phyloP scores from a whole-genome alignment of 192 early-diverging fungal species.

The Dimargaris verticillata region DNA sequence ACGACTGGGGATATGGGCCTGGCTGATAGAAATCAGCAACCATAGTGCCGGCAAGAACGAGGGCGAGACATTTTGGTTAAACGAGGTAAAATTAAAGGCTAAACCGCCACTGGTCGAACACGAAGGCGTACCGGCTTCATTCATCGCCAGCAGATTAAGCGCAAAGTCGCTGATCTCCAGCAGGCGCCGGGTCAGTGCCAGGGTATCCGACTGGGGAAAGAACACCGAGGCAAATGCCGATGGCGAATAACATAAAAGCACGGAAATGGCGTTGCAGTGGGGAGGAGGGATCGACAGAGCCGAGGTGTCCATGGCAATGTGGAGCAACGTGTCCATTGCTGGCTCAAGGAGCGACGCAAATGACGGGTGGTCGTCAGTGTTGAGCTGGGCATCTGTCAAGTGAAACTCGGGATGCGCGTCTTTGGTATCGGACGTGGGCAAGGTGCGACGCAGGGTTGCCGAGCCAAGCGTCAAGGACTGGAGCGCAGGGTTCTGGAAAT shows the following conservation, averaged over 20 bases:
- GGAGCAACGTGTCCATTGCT: neutral
- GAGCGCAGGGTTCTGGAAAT: too few species aligned
- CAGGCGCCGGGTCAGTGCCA: neutral
- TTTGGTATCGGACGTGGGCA: too few species aligned
- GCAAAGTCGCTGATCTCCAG: neutral
- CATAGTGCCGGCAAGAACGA: slow-evolving; percentile 4
- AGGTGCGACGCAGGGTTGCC: too few species aligned
- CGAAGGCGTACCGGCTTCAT: neutral
- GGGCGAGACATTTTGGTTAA: slow-evolving; percentile 5
- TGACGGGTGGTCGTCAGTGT: neutral
- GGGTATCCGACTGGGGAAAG: neutral
- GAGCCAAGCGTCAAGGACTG: neutral
- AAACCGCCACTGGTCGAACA: neutral
- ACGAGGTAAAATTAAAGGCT: neutral
- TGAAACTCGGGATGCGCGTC: neutral
- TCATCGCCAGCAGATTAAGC: neutral
- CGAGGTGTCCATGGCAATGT: neutral
- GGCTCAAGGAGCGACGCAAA: neutral
- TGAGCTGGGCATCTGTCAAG: neutral
- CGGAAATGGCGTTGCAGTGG: slow-evolving; percentile 6
- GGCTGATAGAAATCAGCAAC: slow-evolving; percentile 8
- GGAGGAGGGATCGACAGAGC: slow-evolving; percentile 3
- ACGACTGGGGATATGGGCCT: slow-evolving; percentile 9
- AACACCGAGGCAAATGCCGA: neutral
- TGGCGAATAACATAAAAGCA: slow-evolving; percentile 4